These are phyloP conservation scores for Daedaleopsis nitida DNA, from an alignment of 768 basidiomycete species.

Conservation along the genomic window DNA sequence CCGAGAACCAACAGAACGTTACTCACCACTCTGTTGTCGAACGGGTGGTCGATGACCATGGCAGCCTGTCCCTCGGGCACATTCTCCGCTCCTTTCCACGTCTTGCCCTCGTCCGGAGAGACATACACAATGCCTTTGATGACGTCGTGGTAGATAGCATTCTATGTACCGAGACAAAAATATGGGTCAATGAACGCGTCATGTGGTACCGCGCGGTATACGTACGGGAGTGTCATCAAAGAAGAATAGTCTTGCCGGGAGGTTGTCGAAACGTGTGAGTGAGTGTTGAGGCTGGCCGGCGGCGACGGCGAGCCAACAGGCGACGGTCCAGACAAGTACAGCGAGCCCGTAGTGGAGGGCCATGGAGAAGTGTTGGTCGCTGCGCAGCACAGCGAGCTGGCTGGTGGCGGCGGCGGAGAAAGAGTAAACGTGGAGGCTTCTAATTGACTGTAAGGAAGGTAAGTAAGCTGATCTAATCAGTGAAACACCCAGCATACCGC, in stretches of 20 bases:
- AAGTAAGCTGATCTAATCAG: neutral
- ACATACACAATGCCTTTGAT: conserved; percentile 69
- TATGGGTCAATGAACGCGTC: conserved; percentile 1
- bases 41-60: conserved; percentile 86
- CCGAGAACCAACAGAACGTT: neutral
- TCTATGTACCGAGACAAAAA: conserved; percentile 39
- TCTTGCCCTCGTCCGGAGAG: conserved; percentile 86
- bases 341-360: conserved; percentile 25
- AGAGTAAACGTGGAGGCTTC: conserved; percentile 14
- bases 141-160: conserved; percentile 82
- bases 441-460: conserved; percentile 3
- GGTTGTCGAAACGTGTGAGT: conserved; percentile 62
- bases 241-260: conserved; percentile 81
- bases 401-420: neutral
- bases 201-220: conserved; percentile 19
- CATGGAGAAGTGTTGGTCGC: conserved; percentile 26
- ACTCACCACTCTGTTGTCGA: conserved; percentile 73
- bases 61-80: conserved; percentile 57
- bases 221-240: conserved; percentile 90
- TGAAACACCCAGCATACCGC: neutral
- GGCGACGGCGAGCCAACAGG: conserved; percentile 5
- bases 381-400: conserved; percentile 23
- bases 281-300: conserved; percentile 46
- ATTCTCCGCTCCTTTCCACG: conserved; percentile 54
- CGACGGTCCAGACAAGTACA: conserved; percentile 25